Base-by-base conservation (phyloP, 306 rosid genomes). In the Medicago lupulina region DNA sequence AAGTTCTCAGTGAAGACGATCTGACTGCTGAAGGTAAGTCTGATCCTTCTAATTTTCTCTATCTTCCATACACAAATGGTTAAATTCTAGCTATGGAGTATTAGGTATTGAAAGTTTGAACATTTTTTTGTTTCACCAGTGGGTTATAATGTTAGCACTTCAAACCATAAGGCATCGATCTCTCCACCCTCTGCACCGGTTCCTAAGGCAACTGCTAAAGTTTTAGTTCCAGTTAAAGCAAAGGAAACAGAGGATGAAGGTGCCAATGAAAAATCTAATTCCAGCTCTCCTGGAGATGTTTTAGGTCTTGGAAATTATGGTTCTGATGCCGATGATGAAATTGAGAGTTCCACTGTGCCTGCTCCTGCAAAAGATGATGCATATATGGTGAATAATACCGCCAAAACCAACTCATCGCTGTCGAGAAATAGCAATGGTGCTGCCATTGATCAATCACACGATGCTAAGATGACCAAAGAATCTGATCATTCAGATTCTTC, bases 261-360 rank as follows among this genome's bases (percentile, higher is more conserved):
- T 78, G 70, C 63, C 38, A 44, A 71, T 86, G 90, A 87, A 73
- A 92, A 88, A 72, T 85, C 97, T 47, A 82, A 78, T 83, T 84
- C 90, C 50, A 82, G 87, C 77, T 80, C 88, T 72, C 93, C 93
- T 40, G 99, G 97, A 80, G 91, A 89, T 86, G 82, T 95, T 73
- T 88, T 95, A 81, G 99, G 99, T 75, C 99, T 95, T 83, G 98
- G 87, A 83, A 92, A 84, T 80, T 95, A 95, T 85, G 99, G 92
- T 72, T 92, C 93, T 64, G 99, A 95, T 86, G 91, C 84, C 8
- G 89, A 87, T 70, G 91, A 86, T 83, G 96, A 85, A 76, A 81
- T 88, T 66, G 84, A 83, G 70, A 86, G 82, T 81, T 84, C 90
- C 65, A 85, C 70, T 55, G 59, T 83, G 59, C 88, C 80, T 77